A percentile compares a stretch with the other conserved stretches of the same genome.
Conservation (phyloP, 2,329 filamentous ascomycete species). For the Ophiostoma triangulosporum region DNA sequence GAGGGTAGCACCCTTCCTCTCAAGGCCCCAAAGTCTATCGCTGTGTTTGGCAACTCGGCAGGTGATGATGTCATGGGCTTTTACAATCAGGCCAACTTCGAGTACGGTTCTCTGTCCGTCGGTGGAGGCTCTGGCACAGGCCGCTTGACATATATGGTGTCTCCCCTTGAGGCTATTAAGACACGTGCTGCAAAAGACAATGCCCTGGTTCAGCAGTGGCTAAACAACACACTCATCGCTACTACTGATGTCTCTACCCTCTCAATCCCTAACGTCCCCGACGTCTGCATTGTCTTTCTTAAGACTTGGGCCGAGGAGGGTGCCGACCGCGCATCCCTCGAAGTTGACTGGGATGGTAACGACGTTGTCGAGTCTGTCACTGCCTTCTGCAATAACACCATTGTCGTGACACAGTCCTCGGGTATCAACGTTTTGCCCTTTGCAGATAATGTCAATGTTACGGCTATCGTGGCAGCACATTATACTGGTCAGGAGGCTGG, state of each 20-base stretch:
- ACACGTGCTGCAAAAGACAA: slow-evolving; percentile 37
- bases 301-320: slow-evolving; percentile 76
- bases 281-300: slow-evolving; percentile 71
- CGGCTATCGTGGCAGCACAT: slow-evolving; percentile 39
- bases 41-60: slow-evolving; percentile 42
- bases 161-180: slow-evolving; percentile 47
- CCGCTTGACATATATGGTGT: slow-evolving; percentile 67
- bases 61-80: slow-evolving; percentile 25
- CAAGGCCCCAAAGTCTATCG: slow-evolving; percentile 34
- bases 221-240: slow-evolving; percentile 25
- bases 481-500: slow-evolving; percentile 43
- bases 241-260: slow-evolving; percentile 24
- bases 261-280: slow-evolving; percentile 35
- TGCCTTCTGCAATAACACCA: slow-evolving; percentile 37
- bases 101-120: slow-evolving; percentile 66
- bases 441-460: slow-evolving; percentile 34
- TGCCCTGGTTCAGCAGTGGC: slow-evolving; percentile 37
- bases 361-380: slow-evolving; percentile 59
- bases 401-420: slow-evolving; percentile 40
- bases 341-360: slow-evolving; percentile 45
- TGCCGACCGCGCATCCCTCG: not conserved
- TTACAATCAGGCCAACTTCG: slow-evolving; percentile 35
- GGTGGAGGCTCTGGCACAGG: slow-evolving; percentile 84
- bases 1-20: slow-evolving; percentile 26
- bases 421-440: slow-evolving; percentile 44